phyloP scores from a whole-genome alignment of 768 basidiomycete genomes.

The Hypsizygus marmoreus region DNA sequence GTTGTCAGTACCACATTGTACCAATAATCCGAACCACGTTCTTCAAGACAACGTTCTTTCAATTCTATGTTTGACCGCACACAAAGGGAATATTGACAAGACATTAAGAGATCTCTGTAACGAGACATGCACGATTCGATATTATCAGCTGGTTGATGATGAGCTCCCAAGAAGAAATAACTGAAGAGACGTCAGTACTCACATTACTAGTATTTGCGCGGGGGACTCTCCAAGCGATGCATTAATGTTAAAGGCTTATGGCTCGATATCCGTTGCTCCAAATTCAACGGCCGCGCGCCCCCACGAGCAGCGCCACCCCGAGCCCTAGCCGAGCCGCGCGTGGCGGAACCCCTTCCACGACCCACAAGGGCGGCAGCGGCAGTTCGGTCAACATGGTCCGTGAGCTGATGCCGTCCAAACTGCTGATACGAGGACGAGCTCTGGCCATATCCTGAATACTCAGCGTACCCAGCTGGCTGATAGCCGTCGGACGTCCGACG shows the following conservation, averaged over 20 bases:
- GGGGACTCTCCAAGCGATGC: conserved; percentile 16
- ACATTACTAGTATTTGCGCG: conserved; percentile 1
- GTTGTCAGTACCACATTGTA: too few species aligned
- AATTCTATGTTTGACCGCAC: too few species aligned
- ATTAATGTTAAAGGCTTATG: conserved; percentile 20
- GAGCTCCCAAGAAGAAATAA: background rate
- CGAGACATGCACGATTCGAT: too few species aligned
- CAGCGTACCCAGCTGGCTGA: background rate
- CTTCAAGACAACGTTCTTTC: too few species aligned
- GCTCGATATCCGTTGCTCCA: conserved; percentile 29
- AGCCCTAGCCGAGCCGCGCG: conserved; percentile 11
- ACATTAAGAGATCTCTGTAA: too few species aligned
- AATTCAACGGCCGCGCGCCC: conserved; percentile 8
- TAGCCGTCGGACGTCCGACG: conserved; percentile 1
- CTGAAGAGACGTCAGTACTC: background rate
- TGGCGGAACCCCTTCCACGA: conserved; percentile 1
- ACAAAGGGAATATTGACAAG: too few species aligned
- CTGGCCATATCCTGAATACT: background rate
- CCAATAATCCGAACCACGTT: too few species aligned
- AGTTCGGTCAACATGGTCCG: conserved; percentile 1
- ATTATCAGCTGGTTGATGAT: background rate
- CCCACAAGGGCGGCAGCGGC: conserved; percentile 3
- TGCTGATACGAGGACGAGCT: background rate
- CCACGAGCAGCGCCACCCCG: conserved; percentile 15
- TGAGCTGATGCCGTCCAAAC: conserved; percentile 3